Conservation (phyloP, 345 rosid genomes). For the Populus alba region DNA sequence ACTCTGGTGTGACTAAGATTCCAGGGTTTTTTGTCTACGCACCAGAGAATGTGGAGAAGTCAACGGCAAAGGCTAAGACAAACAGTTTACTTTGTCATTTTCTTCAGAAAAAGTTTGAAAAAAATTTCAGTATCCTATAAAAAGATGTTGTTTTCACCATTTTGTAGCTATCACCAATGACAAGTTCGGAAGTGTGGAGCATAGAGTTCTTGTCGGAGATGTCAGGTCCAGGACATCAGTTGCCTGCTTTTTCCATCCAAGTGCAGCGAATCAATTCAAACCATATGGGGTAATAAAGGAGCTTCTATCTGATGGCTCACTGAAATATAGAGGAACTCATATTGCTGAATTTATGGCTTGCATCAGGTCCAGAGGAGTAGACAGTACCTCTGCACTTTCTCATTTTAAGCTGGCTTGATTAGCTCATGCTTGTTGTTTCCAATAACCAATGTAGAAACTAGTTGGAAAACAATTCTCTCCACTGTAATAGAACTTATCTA, state of each 20-base stretch:
- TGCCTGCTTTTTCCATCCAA: slow-evolving; percentile 41
- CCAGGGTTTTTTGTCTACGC: slow-evolving; percentile 42
- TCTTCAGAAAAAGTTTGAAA: too few species aligned
- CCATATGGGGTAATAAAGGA: slow-evolving; percentile 36
- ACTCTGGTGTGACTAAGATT: slow-evolving; percentile 38
- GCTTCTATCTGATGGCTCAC: slow-evolving; percentile 32
- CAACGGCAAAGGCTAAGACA: not conserved
- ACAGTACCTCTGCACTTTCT: slow-evolving; percentile 34
- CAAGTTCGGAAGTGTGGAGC: slow-evolving; percentile 38
- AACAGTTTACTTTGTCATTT: too few species aligned
- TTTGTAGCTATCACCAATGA: slow-evolving; percentile 28
- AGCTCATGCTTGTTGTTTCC: too few species aligned
- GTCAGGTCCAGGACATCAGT: slow-evolving; percentile 26
- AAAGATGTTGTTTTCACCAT: too few species aligned
- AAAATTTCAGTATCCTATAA: too few species aligned
- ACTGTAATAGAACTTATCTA: too few species aligned
- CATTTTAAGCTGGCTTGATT: slow-evolving; percentile 28
- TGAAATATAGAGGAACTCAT: slow-evolving; percentile 35
- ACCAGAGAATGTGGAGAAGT: slow-evolving; percentile 5
- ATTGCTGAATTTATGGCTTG: slow-evolving; percentile 29
- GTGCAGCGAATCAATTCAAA: slow-evolving; percentile 21
- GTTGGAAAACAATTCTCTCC: too few species aligned
- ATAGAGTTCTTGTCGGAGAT: slow-evolving; percentile 30
- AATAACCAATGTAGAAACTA: too few species aligned
- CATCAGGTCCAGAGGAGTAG: slow-evolving; percentile 38